These are phyloP conservation scores for Telopea speciosissima DNA, from an alignment of 177 flowering plant genomes.

Conservation along the genomic window DNA sequence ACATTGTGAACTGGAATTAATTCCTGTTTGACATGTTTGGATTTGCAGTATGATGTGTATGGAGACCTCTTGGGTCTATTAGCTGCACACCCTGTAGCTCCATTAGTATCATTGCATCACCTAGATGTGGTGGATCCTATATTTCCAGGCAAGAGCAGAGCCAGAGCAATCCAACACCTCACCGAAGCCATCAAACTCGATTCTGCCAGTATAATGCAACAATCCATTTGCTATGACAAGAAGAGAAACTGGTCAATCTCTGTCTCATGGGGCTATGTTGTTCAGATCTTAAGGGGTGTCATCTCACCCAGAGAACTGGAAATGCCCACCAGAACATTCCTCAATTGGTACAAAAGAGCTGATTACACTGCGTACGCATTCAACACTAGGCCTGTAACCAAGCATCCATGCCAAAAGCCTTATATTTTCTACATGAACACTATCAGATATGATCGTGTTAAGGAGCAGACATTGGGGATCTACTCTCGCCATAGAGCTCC, in stretches of 20 bases:
- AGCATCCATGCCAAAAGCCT: constrained; percentile 32
- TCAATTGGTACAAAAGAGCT: constrained; percentile 32
- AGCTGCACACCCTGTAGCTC: constrained; percentile 61
- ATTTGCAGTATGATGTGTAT: constrained; percentile 24
- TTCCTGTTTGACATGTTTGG: background rate
- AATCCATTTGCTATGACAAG: constrained; percentile 53
- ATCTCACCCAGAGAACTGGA: constrained; percentile 33
- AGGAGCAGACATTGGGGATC: constrained; percentile 18
- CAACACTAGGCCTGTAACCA: constrained; percentile 29
- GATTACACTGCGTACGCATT: constrained; percentile 25
- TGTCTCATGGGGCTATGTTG: constrained; percentile 53
- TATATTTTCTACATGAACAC: constrained; percentile 20
- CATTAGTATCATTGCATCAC: constrained; percentile 62
- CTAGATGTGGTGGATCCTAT: constrained; percentile 26
- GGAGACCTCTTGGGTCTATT: constrained; percentile 28
- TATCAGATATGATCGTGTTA: background rate
- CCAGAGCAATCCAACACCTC: constrained; percentile 42
- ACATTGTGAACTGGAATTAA: background rate
- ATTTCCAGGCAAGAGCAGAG: constrained; percentile 48
- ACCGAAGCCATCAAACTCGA: constrained; percentile 43
- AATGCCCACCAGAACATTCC: constrained; percentile 33
- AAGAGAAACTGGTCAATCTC: constrained; percentile 38
- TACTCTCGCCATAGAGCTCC: constrained; percentile 10
- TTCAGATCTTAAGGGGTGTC: constrained; percentile 30
- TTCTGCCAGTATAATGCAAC: constrained; percentile 66